Conservation (phyloP, 2,329 filamentous ascomycete species). For the Trichoderma sp. region DNA sequence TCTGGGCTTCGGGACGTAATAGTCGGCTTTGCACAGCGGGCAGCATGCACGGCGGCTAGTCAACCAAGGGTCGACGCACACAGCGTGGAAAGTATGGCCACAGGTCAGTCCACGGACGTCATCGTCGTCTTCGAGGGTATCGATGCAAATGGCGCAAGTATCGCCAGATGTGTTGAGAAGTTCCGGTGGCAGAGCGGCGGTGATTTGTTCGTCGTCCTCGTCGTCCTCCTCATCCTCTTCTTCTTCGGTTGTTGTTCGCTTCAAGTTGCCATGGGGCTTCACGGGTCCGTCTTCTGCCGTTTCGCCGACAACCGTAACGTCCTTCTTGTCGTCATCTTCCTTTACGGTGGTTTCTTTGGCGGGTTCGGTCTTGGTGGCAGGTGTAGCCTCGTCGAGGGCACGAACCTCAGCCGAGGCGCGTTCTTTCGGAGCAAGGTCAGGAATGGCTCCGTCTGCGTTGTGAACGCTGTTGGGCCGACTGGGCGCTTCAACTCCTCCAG, state of each 20-base stretch:
- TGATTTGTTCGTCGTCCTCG: constrained; percentile 78
- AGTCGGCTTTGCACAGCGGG: constrained; percentile 96
- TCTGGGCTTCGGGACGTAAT: constrained; percentile 90
- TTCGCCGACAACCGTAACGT: background rate
- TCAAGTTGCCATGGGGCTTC: constrained; percentile 31
- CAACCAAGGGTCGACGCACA: constrained; percentile 94
- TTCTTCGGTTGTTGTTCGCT: constrained; percentile 43
- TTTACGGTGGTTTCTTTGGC: constrained; percentile 24
- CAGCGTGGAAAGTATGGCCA: constrained; percentile 96
- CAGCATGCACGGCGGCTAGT: constrained; percentile 93
- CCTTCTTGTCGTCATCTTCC: constrained; percentile 14
- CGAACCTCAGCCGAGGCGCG: constrained; percentile 44
- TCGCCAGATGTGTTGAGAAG: constrained; percentile 80
- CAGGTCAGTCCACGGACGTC: constrained; percentile 92
- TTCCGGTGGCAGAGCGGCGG: constrained; percentile 77
- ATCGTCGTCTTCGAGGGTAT: constrained; percentile 90
- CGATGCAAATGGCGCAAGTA: constrained; percentile 94
- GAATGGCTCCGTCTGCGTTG: constrained; percentile 58
- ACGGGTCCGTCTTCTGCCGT: constrained; percentile 20
- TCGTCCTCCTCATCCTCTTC: constrained; percentile 52
- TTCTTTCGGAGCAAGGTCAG: constrained; percentile 44
- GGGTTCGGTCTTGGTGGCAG: constrained; percentile 20
- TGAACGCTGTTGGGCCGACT: constrained; percentile 73
- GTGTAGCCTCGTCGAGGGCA: constrained; percentile 20
- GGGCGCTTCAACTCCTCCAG: constrained; percentile 75